phyloP scores from a whole-genome alignment of 2,329 filamentous ascomycete genomes.

The Lizonia empirigonia region DNA sequence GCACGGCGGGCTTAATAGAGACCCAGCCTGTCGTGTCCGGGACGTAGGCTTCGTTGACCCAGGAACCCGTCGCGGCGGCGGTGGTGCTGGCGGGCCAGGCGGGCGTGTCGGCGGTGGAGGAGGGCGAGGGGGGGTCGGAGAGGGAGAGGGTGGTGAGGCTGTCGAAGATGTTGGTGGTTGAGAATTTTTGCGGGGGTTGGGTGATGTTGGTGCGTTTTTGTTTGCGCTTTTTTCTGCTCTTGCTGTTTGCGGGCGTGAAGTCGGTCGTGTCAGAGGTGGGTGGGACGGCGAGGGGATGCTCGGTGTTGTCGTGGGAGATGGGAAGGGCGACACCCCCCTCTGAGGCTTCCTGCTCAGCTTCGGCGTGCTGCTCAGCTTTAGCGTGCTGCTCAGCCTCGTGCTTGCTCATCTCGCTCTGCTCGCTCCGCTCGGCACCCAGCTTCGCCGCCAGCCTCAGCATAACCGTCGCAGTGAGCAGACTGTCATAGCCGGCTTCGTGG shows the following conservation, averaged over 20 bases:
- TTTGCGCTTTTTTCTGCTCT: conserved; percentile 20
- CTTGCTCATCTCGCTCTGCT: too few species aligned
- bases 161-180: conserved; percentile 38
- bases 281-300: conserved; percentile 22
- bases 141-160: conserved; percentile 19
- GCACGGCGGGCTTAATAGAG: conserved; percentile 25
- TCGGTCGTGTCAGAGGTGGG: conserved; percentile 12
- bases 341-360: conserved; percentile 2
- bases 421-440: conserved; percentile 48
- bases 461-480: conserved; percentile 64
- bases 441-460: conserved; percentile 62
- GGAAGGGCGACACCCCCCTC: conserved; percentile 12
- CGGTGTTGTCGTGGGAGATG: conserved; percentile 19
- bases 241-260: neutral
- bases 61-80: conserved; percentile 11
- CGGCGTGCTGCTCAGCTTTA: too few species aligned
- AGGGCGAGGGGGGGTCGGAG: too few species aligned
- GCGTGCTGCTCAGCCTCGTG: too few species aligned
- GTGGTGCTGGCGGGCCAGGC: too few species aligned
- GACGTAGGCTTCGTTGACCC: conserved; percentile 28
- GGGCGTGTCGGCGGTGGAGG: too few species aligned
- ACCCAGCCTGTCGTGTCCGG: conserved; percentile 30
- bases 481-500: conserved; percentile 69
- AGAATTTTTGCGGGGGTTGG: too few species aligned
- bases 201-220: conserved; percentile 13